Conservation (phyloP, 2,329 filamentous ascomycete genomes). For the Aspergillus sp. region DNA sequence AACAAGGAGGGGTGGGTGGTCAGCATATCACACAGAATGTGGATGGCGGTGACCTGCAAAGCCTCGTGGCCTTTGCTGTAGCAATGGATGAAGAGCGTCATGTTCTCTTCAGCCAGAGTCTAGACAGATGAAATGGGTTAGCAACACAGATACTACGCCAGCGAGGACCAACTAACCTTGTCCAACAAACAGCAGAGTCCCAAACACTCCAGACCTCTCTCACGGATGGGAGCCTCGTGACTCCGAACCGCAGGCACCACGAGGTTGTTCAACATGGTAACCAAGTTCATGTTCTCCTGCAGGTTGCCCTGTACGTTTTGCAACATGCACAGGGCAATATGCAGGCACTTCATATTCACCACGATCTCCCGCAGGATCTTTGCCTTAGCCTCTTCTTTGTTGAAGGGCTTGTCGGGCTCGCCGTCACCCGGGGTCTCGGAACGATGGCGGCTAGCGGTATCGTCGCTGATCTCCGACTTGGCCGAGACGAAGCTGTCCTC, state of each 20-base stretch:
- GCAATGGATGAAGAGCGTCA: conserved; percentile 92
- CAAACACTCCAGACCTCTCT: conserved; percentile 83
- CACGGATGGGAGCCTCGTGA: conserved; percentile 87
- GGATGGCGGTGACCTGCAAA: conserved; percentile 83
- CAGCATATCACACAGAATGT: conserved; percentile 90
- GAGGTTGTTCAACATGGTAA: conserved; percentile 96
- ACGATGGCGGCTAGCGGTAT: conserved; percentile 52
- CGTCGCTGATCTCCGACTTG: conserved; percentile 75
- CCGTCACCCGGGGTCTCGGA: conserved; percentile 44
- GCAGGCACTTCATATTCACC: conserved; percentile 97
- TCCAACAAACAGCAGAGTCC: conserved; percentile 90
- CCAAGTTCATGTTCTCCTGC: conserved; percentile 85
- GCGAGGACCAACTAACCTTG: conserved; percentile 52
- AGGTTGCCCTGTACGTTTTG: conserved; percentile 86
- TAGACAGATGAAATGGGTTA: conserved; percentile 24
- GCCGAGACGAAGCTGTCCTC: conserved; percentile 94
- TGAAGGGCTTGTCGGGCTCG: conserved; percentile 59
- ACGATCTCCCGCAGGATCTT: conserved; percentile 76
- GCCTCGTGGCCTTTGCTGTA: conserved; percentile 89
- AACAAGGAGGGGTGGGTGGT: conserved; percentile 84
- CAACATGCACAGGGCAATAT: conserved; percentile 97
- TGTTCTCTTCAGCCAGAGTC: conserved; percentile 86
- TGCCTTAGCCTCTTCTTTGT: conserved; percentile 66
- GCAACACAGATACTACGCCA: not conserved
- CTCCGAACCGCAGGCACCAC: conserved; percentile 93